Conservation (phyloP, 257 asterid genomes). For the Cruciata laevipes region DNA sequence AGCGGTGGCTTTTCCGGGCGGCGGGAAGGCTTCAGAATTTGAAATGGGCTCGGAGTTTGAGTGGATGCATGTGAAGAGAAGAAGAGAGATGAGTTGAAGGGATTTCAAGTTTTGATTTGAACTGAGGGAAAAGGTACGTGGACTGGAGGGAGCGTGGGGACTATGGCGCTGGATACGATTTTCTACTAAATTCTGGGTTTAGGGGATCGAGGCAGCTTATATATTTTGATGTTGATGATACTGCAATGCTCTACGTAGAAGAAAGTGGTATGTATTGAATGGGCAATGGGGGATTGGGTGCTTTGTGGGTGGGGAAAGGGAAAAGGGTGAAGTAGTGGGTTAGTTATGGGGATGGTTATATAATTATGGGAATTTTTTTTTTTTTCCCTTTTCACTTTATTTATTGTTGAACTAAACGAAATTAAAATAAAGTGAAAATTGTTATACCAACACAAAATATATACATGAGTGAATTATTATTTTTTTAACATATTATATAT, state of each 20-base stretch:
- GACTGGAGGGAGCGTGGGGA: constrained; percentile 13
- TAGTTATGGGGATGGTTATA: background rate
- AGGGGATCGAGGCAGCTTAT: background rate
- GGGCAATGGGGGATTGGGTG: background rate
- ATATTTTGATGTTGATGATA: background rate
- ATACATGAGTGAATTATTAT: too few relatives aligned
- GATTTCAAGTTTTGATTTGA: constrained; percentile 22
- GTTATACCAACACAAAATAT: too few relatives aligned
- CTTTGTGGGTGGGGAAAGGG: background rate
- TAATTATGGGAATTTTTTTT: background rate
- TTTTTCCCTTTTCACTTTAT: too few relatives aligned
- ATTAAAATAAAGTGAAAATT: too few relatives aligned
- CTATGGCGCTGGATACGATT: constrained; percentile 4
- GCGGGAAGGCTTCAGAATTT: constrained; percentile 8
- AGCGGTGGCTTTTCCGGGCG: background rate
- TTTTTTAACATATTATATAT: too few relatives aligned
- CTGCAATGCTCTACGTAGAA: background rate
- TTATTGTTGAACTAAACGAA: too few relatives aligned
- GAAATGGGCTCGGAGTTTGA: constrained; percentile 5
- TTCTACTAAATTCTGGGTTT: constrained; percentile 8
- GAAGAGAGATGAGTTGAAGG: constrained; percentile 26
- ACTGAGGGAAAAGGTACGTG: constrained; percentile 6
- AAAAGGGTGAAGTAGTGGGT: background rate
- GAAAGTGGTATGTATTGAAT: background rate
- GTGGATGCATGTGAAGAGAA: constrained; percentile 6